phyloP scores from a whole-genome alignment of 2,329 filamentous ascomycete genomes.

The Monosporascus cannonballus region DNA sequence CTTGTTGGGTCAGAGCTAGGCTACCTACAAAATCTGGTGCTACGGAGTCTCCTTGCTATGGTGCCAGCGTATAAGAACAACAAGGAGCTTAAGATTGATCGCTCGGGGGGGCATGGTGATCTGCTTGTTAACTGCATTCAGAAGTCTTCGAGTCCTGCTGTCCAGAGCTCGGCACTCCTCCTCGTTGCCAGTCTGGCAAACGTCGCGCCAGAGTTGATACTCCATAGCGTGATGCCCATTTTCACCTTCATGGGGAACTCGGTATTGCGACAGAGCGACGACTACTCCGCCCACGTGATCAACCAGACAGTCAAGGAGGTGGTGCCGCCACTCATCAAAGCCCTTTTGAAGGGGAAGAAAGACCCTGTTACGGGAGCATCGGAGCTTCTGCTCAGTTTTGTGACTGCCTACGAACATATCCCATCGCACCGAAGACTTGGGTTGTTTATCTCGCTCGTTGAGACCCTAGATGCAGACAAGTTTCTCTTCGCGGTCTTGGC shows the following conservation, averaged over 20 bases:
- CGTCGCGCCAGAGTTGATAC: slow-evolving; percentile 81
- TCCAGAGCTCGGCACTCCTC: slow-evolving; percentile 86
- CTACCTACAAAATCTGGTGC: slow-evolving; percentile 80
- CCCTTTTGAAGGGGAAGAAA: slow-evolving; percentile 74
- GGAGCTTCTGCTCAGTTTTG: slow-evolving; percentile 91
- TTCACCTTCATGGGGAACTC: slow-evolving; percentile 98
- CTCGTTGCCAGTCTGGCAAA: slow-evolving; percentile 82
- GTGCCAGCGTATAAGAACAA: slow-evolving; percentile 67
- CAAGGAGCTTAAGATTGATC: slow-evolving; percentile 61
- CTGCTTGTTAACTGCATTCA: slow-evolving; percentile 91
- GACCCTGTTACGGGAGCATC: slow-evolving; percentile 74
- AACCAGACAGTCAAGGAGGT: slow-evolving; percentile 93
- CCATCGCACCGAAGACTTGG: slow-evolving; percentile 77
- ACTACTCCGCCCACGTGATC: slow-evolving; percentile 94
- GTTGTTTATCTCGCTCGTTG: slow-evolving; percentile 77
- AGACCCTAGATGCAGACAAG: slow-evolving; percentile 78
- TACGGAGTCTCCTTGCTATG: slow-evolving; percentile 78
- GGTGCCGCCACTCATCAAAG: slow-evolving; percentile 83
- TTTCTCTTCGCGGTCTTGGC: slow-evolving; percentile 83
- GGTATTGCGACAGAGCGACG: slow-evolving; percentile 85
- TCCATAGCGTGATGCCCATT: slow-evolving; percentile 98
- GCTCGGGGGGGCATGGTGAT: slow-evolving; percentile 77
- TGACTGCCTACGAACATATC: slow-evolving; percentile 93
- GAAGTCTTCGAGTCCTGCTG: slow-evolving; percentile 83
- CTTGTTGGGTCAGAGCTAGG: slow-evolving; percentile 81